A percentile compares a stretch with the other conserved stretches of the same genome.
Evolutionary conservation across 768 basidiomycete genomes (phyloP).

Genomic region (Zangia roseola): DNA sequence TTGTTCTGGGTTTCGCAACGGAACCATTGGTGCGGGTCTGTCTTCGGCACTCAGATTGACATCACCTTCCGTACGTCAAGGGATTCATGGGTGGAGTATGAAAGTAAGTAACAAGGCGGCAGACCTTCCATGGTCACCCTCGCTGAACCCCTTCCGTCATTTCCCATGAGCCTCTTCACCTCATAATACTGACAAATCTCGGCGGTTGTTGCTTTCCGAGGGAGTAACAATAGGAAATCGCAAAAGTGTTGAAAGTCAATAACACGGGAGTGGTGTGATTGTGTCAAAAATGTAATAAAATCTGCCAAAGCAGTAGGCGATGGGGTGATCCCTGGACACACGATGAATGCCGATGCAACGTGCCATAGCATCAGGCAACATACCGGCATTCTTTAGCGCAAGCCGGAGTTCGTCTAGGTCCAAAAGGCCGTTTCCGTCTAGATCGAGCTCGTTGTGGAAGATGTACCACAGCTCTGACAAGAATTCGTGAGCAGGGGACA

Average conservation of each 20-base stretch:
- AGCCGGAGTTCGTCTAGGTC: conserved; percentile 60
- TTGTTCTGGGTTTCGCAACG: conserved; percentile 13
- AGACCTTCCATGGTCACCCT: conserved; percentile 89
- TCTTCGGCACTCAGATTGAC: conserved; percentile 78
- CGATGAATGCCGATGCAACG: conserved; percentile 17
- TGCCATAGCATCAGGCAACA: conserved; percentile 20
- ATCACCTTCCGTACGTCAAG: conserved; percentile 54
- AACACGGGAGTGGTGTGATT: conserved; percentile 63
- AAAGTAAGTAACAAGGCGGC: conserved; percentile 18
- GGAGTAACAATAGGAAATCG: conserved; percentile 85
- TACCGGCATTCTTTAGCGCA: conserved; percentile 75
- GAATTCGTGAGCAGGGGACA: conserved; percentile 16
- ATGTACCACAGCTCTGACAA: conserved; percentile 82
- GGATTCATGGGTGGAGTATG: conserved; percentile 18
- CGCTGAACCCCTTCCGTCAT: conserved; percentile 75
- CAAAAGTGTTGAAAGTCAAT: conserved; percentile 86
- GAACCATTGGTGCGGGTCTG: conserved; percentile 43
- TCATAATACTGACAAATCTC: conserved; percentile 89
- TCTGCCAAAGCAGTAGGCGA: conserved; percentile 70
- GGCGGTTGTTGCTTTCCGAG: conserved; percentile 72
- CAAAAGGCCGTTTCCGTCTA: conserved; percentile 83
- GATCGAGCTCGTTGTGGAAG: conserved; percentile 87
- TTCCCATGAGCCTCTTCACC: conserved; percentile 62
- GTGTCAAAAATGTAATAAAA: conserved; percentile 76
- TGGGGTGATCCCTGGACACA: conserved; percentile 62